These are phyloP conservation scores for Cudoniella acicularis DNA, from an alignment of 495 filamentous ascomycete genomes.

Conservation along the genomic window DNA sequence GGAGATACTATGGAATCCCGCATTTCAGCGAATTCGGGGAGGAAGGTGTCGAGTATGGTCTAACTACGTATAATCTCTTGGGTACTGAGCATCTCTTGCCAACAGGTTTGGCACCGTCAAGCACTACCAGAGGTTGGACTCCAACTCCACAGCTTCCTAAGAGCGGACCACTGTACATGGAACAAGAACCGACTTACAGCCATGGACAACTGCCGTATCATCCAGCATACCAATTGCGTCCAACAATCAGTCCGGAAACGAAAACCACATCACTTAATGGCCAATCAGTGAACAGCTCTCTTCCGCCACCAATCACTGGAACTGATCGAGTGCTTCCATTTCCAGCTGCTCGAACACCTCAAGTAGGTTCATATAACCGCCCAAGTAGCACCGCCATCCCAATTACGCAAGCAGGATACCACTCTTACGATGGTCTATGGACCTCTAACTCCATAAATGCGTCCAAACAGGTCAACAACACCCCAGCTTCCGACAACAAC, in stretches of 20 bases:
- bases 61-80: constrained; percentile 32
- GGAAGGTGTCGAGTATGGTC: constrained; percentile 39
- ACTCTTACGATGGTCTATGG: constrained; percentile 15
- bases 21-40: constrained; percentile 28
- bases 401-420: constrained; percentile 1
- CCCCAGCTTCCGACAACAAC: constrained; percentile 11
- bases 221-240: constrained; percentile 16
- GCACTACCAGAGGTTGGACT: constrained; percentile 29
- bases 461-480: constrained; percentile 2
- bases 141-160: constrained; percentile 25
- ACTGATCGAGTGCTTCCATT: constrained; percentile 38
- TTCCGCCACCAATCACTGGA: constrained; percentile 32
- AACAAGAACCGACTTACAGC: constrained; percentile 19
- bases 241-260: neutral
- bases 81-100: constrained; percentile 28
- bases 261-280: constrained; percentile 23
- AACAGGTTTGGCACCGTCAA: constrained; percentile 29
- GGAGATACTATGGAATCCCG: constrained; percentile 23
- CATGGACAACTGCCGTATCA: constrained; percentile 17
- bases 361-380: constrained; percentile 28
- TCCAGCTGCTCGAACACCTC: constrained; percentile 26
- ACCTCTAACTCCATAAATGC: constrained; percentile 1
- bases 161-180: constrained; percentile 7
- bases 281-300: constrained; percentile 29
- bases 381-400: constrained; percentile 1